Percentiles rank a stretch among this genome's conserved stretches.
phyloP scores from a whole-genome alignment of 2,329 filamentous ascomycete species.

The Ilyonectria destructans region DNA sequence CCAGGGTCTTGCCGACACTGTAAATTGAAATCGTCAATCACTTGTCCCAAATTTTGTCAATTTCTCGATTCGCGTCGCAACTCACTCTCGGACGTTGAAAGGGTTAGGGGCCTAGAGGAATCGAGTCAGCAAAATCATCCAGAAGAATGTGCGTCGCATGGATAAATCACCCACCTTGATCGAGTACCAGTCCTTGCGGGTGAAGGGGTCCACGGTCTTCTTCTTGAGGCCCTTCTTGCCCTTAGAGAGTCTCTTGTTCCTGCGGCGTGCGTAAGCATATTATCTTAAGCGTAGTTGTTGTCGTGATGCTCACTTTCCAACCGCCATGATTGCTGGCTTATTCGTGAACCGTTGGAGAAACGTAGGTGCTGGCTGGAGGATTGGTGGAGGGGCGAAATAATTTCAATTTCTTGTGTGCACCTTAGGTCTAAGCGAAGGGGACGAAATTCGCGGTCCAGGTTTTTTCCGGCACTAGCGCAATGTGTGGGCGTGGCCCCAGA shows the following conservation, averaged over 20 bases:
- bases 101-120: slow-evolving; percentile 85
- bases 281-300: slow-evolving; percentile 18
- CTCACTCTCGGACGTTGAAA: slow-evolving; percentile 98
- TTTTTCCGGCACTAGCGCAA: slow-evolving; percentile 49
- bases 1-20: slow-evolving; percentile 99
- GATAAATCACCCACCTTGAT: slow-evolving; percentile 79
- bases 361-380: slow-evolving; percentile 61
- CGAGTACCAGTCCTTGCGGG: slow-evolving; percentile 99
- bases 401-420: slow-evolving; percentile 60
- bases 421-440: slow-evolving; percentile 58
- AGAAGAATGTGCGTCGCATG: slow-evolving; percentile 6
- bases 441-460: slow-evolving; percentile 46
- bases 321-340: slow-evolving; percentile 72
- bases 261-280: slow-evolving; percentile 56
- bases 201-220: slow-evolving; percentile 97
- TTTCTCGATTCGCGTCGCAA: slow-evolving; percentile 49
- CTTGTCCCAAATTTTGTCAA: slow-evolving; percentile 32
- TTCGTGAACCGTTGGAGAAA: slow-evolving; percentile 62
- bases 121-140: slow-evolving; percentile 38
- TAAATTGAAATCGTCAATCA: slow-evolving; percentile 46
- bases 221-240: slow-evolving; percentile 99
- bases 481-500: slow-evolving; percentile 33
- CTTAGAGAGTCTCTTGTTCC: slow-evolving; percentile 99
- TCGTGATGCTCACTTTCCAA: slow-evolving; percentile 69
- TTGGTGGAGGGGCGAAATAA: slow-evolving; percentile 61